Evolutionary conservation across 2,329 filamentous ascomycete genomes (phyloP), one percentile per base, ranked within the genome.

Genomic region (Beauveria sp.): DNA sequence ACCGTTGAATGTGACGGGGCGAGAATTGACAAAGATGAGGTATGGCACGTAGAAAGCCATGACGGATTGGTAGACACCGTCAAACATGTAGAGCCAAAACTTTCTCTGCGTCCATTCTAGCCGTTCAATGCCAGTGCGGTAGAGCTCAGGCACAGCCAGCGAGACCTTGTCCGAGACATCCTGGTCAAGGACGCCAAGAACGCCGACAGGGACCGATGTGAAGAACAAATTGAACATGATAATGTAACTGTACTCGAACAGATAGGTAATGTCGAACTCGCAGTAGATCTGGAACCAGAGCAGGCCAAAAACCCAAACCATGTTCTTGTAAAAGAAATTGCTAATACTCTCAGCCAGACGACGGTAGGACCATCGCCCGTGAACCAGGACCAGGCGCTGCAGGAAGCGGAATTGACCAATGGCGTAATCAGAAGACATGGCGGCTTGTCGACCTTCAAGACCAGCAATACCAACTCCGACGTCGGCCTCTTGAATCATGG

Each of bases 271-370:
- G 77, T 99, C 94, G 73, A 96, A 97, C 76, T 96, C 89, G 79
- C 90, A 91, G 76, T 89, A 99, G 59, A 96, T 91, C 72, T 96
- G 92, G 75, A 90, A 99, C 93, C 93, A 97, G 82, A 97, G 97
- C 62, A 99, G 89, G 48, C 89, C 84, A 71, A 97, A 93, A 0
- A 91, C 94, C 94, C 94, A 99, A 57, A 97, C 89, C 75, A 99
- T 89, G 79, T 97, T 99, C 88, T 99, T 99, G 85, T 97, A 99
- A 80, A 99, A 99, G 82, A 99, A 99, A 74, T 99, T 99, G 73
- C 92, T 91, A 69, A 96, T 97, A 52, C 88, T 90, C 78, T 99
- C 94, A 34, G 89, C 91, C 72, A 99, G 79, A 68, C 94, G 86
- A 58, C 93, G 85, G 77, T 99, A 99, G n/a, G 92, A 96, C 91